phyloP scores from a whole-genome alignment of 2,329 filamentous ascomycete species.

The Tympanopsis confertula region DNA sequence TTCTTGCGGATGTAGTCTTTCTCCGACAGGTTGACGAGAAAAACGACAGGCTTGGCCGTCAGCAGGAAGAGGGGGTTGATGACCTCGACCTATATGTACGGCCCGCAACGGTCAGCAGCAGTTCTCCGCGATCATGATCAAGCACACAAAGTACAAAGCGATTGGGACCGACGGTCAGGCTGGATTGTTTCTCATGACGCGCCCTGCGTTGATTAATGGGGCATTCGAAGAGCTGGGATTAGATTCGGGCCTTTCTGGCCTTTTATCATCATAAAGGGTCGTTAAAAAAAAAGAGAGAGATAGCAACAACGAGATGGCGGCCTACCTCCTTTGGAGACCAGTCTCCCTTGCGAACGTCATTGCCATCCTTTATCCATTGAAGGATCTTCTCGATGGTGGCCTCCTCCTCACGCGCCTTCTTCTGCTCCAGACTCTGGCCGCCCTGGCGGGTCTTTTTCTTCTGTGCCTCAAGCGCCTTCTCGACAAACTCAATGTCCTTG shows the following conservation, averaged over 20 bases:
- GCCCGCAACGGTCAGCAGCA: conserved; percentile 13
- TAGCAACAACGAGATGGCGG: conserved; percentile 9
- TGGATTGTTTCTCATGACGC: conserved; percentile 75
- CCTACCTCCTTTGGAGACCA: conserved; percentile 94
- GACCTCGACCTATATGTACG: conserved; percentile 64
- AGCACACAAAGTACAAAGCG: conserved; percentile 9
- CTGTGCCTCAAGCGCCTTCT: conserved; percentile 84
- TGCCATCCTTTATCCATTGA: conserved; percentile 71
- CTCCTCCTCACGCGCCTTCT: conserved; percentile 91
- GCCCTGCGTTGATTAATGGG: conserved; percentile 67
- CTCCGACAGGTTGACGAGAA: conserved; percentile 92
- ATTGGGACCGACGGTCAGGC: conserved; percentile 38
- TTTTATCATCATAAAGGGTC: conserved; percentile 96
- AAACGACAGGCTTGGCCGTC: conserved; percentile 92
- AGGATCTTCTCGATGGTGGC: conserved; percentile 86
- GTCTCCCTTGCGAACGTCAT: conserved; percentile 81
- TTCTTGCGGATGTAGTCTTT: conserved; percentile 96
- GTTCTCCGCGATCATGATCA: conserved; percentile 6
- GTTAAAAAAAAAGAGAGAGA: conserved; percentile 3
- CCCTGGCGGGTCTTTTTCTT: conserved; percentile 92
- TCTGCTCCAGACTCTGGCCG: conserved; percentile 91
- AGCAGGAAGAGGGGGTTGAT: conserved; percentile 95
- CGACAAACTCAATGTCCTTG: conserved; percentile 97
- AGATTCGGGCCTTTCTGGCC: conserved; percentile 78
- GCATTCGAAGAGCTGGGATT: conserved; percentile 99